Base-by-base conservation (phyloP, 164 flowering plant species). In the Tetrastigma voinierianum region DNA sequence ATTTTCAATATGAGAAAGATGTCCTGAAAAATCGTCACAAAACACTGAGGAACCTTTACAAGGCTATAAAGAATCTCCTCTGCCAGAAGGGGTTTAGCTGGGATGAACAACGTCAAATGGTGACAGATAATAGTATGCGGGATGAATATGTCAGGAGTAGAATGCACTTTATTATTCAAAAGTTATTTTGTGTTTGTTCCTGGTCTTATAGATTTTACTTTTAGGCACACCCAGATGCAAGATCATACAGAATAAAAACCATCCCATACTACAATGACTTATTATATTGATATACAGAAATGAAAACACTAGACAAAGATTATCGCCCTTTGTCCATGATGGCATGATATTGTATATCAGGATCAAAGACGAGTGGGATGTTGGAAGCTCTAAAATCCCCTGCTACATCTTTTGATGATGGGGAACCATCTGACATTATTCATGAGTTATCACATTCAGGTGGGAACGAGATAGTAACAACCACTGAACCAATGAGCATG, bases 141-240 rank as follows among this genome's bases (percentile, higher is more conserved):
- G 86, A 85, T 70, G 78, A 79, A 52, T 83, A 84, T 70, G 66
- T 82, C 70, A 82, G 82, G 89, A n/a, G 91, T 87, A 32, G 32
- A 11, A 24, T 61, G 18, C 17, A 8, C 43, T 46, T 7, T 23
- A 6, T 21, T 4, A 32, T 47, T 21, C 9, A 3, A 12, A 13
- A 18, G n/a, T 59, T 61, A 25, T 46, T 57, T 61, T 21, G 14
- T 32, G 8, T 47, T 20, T 52, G 14, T n/a, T 25, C 19, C 56
- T 25, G 14, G n/a, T 51, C 53, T 59, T 67, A 59, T 8, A 12
- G 10, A 21, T 44, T 59, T 14, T 54, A 13, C 46, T 62, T 70
- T 64, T 80, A 87, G 91, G 83, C 51, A 58, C 87, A 79, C 65
- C 86, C 83, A 2, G 73, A 79, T 46, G 83, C 81, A n/a, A 77